Percentiles rank a stretch among this genome's conserved stretches.
Evolutionary conservation across 2,329 filamentous ascomycete genomes (phyloP).

Genomic region (Colletotrichum musae): DNA sequence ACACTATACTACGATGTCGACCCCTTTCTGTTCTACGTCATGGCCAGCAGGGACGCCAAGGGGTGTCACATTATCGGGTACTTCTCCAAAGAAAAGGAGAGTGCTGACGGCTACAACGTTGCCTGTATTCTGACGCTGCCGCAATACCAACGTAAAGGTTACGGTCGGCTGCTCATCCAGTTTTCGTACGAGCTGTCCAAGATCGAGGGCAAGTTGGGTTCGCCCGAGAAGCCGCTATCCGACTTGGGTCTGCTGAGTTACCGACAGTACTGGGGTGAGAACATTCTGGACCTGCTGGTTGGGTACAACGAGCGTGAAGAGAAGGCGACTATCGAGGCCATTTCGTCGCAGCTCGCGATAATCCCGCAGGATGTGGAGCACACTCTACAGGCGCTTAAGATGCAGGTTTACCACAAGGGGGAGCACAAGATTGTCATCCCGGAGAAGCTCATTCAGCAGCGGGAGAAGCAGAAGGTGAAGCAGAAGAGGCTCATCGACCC

Average conservation of each 20-base stretch:
- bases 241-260: conserved; percentile 95
- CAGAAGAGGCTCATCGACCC: conserved; percentile 83
- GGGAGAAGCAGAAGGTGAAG: conserved; percentile 86
- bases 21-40: conserved; percentile 98
- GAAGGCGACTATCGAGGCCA: conserved; percentile 86
- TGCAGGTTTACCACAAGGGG: conserved; percentile 96
- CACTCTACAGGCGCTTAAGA: conserved; percentile 92
- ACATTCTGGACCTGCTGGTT: conserved; percentile 88
- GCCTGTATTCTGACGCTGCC: conserved; percentile 97
- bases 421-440: conserved; percentile 97
- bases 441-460: conserved; percentile 82
- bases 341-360: conserved; percentile 88
- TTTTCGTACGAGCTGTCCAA: conserved; percentile 98
- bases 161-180: conserved; percentile 92
- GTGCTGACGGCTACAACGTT: conserved; percentile 96
- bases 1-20: conserved; percentile 99
- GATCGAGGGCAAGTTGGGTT: conserved; percentile 94
- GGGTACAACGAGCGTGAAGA: conserved; percentile 77
- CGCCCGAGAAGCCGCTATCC: conserved; percentile 95
- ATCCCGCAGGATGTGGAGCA: conserved; percentile 98
- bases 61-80: conserved; percentile 99
- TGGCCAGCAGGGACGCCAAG: conserved; percentile 90
- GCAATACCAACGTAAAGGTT: conserved; percentile 96
- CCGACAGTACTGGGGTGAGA: conserved; percentile 97
- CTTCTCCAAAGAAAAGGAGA: conserved; percentile 99